phyloP scores from a whole-genome alignment of 768 basidiomycete genomes.

The Omphalotus guepiniiformis region DNA sequence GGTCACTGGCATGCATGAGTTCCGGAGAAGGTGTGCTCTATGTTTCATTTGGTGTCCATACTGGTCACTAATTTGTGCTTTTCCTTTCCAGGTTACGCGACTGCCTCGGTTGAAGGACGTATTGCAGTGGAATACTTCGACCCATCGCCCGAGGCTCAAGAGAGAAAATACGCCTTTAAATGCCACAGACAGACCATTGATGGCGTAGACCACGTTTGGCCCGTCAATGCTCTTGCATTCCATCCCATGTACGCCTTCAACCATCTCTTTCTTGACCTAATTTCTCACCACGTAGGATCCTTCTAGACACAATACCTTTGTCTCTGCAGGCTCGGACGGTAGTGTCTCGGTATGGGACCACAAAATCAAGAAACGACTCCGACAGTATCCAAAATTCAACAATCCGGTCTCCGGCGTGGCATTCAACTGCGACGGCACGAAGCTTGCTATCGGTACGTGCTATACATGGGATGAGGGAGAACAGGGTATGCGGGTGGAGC shows the following conservation, averaged over 20 bases:
- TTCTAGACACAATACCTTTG: slow-evolving; percentile 84
- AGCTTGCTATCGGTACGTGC: slow-evolving; percentile 78
- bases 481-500: slow-evolving; percentile 53
- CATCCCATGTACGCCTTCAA: slow-evolving; percentile 63
- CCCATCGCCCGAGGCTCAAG: slow-evolving; percentile 68
- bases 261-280: background rate
- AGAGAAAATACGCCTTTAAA: slow-evolving; percentile 93
- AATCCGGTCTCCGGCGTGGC: slow-evolving; percentile 73
- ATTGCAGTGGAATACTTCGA: slow-evolving; percentile 98
- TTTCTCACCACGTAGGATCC: background rate
- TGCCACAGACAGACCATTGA: slow-evolving; percentile 90
- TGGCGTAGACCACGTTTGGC: slow-evolving; percentile 94
- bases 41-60: background rate
- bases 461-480: slow-evolving; percentile 93
- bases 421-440: slow-evolving; percentile 80
- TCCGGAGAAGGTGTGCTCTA: slow-evolving; percentile 74
- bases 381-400: slow-evolving; percentile 81
- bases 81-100: slow-evolving; percentile 70
- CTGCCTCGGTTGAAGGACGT: slow-evolving; percentile 90
- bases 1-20: slow-evolving; percentile 87
- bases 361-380: slow-evolving; percentile 89
- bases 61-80: background rate
- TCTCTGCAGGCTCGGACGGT: slow-evolving; percentile 91
- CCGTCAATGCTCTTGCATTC: slow-evolving; percentile 93
- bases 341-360: slow-evolving; percentile 98